Evolutionary conservation across 768 basidiomycete species (phyloP), one percentile per base, ranked within the genome.

Genomic region (Lactifluus piperatus): DNA sequence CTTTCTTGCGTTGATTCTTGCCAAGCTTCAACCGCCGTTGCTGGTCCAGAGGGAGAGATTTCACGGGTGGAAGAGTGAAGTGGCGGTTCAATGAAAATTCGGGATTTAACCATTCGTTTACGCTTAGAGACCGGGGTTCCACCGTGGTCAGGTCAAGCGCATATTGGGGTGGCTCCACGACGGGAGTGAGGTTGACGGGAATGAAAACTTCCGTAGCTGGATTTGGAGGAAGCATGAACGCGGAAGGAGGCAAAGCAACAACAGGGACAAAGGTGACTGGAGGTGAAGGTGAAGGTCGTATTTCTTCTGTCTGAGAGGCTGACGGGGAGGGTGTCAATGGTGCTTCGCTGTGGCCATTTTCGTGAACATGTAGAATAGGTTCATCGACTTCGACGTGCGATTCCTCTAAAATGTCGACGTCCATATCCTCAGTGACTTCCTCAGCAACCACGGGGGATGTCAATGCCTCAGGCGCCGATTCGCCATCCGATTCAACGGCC

Each of bases 51-150:
- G 85, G 84, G 20, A 87, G 71, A 9, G 73, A 69, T 58, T 76
- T 81, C 44, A 82, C 71, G 22, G 78, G 76, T 6, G 86, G 86
- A 0, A 86, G 72, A 13, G 76, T 72, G 62, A 84, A 86, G 2
- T 71, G 64, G 27, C 75, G 75, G 58, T 75, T 74, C 58, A 76
- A 78, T 43, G 49, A 52, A 26, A 66, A 63, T 50, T 63, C 57
- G 44, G 70, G 22, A 63, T 57, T 14, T 54, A 62, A 13, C 65
- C 56, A 54, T 56, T 70, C 69, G 13, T 48, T 49, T 9, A 61
- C 32, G 64, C 68, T 66, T 8, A 52, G 46, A 29, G 54, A 54
- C 13, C 57, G 53, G 13, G 39, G 7, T 13, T 55, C 52, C 10
- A 32, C 22, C 6, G 24, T 45, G 10, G 29, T 34, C 16, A 32